Percentiles rank a stretch among this genome's conserved stretches.
These are phyloP conservation scores for Venturia oleaginea DNA, from an alignment of 2,329 filamentous ascomycete genomes.

Conservation along the genomic window DNA sequence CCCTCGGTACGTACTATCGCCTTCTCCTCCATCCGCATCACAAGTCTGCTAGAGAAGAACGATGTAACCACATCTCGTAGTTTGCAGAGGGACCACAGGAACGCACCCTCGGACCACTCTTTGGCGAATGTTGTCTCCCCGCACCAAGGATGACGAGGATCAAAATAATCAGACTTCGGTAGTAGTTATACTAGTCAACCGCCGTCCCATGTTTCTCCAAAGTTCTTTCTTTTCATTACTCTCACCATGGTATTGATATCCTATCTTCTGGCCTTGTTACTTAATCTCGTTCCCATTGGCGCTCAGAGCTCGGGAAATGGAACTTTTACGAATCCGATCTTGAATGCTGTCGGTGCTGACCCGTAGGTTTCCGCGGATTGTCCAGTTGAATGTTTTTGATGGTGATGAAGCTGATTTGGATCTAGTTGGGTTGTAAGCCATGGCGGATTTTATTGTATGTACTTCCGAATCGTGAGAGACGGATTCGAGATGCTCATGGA, in stretches of 20 bases:
- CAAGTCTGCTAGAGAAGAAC: neutral
- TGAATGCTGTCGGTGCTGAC: constrained; percentile 34
- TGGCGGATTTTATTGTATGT: constrained; percentile 27
- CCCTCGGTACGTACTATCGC: too few relatives aligned
- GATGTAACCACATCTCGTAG: neutral
- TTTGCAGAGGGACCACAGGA: neutral
- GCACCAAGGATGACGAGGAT: neutral
- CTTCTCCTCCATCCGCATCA: neutral
- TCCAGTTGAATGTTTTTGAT: neutral
- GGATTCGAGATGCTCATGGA: constrained; percentile 26
- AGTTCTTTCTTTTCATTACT: neutral
- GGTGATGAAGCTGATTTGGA: constrained; percentile 9
- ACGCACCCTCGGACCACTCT: neutral
- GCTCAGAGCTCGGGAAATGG: constrained; percentile 15
- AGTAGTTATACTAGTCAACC: neutral
- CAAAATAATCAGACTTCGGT: neutral
- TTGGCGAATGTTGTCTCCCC: neutral
- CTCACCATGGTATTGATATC: neutral
- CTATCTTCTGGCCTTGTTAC: neutral
- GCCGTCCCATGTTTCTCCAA: neutral
- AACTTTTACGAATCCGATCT: constrained; percentile 39
- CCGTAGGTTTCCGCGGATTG: constrained; percentile 24
- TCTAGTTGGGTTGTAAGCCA: constrained; percentile 34
- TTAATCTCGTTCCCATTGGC: constrained; percentile 2
- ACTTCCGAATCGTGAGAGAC: neutral